A percentile compares a stretch with the other conserved stretches of the same genome.
Evolutionary conservation across 108 stramenopile genomes (phyloP).

Genomic region (Cylindrotheca closterium): DNA sequence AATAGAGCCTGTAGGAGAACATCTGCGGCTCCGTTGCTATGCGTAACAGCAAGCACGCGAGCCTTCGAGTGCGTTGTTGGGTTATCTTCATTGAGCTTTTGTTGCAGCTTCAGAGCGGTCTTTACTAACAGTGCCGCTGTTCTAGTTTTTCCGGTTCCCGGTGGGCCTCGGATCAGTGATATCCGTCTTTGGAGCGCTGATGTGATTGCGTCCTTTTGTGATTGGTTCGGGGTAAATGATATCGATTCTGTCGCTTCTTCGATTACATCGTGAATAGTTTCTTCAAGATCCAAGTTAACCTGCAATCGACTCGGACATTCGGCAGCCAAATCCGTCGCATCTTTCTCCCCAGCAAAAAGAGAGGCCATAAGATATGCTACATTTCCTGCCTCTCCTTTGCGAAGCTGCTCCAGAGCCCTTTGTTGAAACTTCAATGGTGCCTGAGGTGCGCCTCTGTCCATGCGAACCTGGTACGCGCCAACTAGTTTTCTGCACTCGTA

Average conservation of each 20-base stretch:
- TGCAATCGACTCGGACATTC: constrained; percentile 12
- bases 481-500: constrained; percentile 59
- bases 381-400: constrained; percentile 39
- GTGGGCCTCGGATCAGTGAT: constrained; percentile 52
- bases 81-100: constrained; percentile 10
- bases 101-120: constrained; percentile 39
- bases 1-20: constrained; percentile 63
- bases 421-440: constrained; percentile 54
- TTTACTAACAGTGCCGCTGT: constrained; percentile 55
- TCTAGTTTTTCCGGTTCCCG: constrained; percentile 62
- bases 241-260: not conserved
- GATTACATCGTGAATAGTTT: constrained; percentile 4
- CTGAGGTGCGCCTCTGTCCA: constrained; percentile 48
- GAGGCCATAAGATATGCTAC: constrained; percentile 23
- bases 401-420: constrained; percentile 39
- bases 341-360: not conserved
- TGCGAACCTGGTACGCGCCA: constrained; percentile 43
- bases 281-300: not conserved
- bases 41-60: constrained; percentile 64
- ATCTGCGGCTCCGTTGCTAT: constrained; percentile 75
- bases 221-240: constrained; percentile 40
- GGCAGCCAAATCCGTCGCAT: constrained; percentile 6
- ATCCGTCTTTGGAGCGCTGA: constrained; percentile 52
- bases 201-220: constrained; percentile 51
- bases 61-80: constrained; percentile 6